These are phyloP conservation scores for Globisporangium alternatum DNA, from an alignment of 352 stramenopile species.

Conservation along the genomic window DNA sequence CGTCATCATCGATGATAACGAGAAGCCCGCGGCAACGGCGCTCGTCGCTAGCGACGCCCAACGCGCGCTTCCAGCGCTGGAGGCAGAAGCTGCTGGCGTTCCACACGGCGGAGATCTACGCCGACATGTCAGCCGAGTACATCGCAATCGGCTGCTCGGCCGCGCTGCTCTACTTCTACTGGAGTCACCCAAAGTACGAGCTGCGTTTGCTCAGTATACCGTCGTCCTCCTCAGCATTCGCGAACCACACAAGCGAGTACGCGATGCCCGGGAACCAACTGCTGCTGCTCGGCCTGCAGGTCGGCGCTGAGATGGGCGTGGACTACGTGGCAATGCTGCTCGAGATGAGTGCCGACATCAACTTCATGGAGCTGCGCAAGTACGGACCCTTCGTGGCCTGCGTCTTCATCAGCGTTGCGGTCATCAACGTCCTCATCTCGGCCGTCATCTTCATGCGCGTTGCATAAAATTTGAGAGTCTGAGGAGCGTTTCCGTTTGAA, in stretches of 20 bases:
- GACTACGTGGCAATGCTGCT: constrained; percentile 25
- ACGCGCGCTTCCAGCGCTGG: constrained; percentile 15
- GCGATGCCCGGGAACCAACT: constrained; percentile 14
- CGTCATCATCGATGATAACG: neutral
- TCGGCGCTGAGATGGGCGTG: constrained; percentile 22
- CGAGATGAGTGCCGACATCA: constrained; percentile 24
- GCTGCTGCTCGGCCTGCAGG: constrained; percentile 13
- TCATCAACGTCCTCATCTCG: constrained; percentile 35
- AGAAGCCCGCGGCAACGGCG: neutral
- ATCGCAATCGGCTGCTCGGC: constrained; percentile 37
- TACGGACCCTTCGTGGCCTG: constrained; percentile 24
- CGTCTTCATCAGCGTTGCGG: constrained; percentile 27
- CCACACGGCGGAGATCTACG: constrained; percentile 27
- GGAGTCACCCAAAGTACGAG: constrained; percentile 31
- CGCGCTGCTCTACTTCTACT: constrained; percentile 28
- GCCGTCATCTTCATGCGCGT: constrained; percentile 17
- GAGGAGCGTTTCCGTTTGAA: too few relatives aligned
- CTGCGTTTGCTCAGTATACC: neutral
- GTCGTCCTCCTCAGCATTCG: neutral
- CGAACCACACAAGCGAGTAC: neutral
- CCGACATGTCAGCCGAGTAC: constrained; percentile 42
- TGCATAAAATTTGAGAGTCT: too few relatives aligned
- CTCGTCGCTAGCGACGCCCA: neutral
- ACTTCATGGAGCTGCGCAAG: constrained; percentile 25
- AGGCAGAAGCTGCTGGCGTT: constrained; percentile 18